Base-by-base conservation (phyloP, 78 protist genomes). In the Dictyostelium firmibasis region DNA sequence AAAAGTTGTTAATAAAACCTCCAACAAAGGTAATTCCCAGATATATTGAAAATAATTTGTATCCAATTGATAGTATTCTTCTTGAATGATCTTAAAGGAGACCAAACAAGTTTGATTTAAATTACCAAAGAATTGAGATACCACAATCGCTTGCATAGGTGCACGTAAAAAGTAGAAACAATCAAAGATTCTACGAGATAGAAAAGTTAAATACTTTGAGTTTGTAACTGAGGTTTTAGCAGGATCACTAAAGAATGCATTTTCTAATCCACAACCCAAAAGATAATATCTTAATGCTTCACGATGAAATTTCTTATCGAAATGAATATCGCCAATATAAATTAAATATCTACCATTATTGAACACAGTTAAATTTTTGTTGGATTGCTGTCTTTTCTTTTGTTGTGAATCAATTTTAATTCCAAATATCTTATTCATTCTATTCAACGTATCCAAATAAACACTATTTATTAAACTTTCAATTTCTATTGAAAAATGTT, bases 11-110 rank as follows among this genome's bases (percentile, higher is more conserved):
- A 87, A 20, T 41, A 87, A 70, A 20, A 76, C 38, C 29, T 87
- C 93, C 16, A 87, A 69, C 14, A 87, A 29, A 25, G 93, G 86
- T 14, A 79, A 18, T 16, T 87, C 93, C 93, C 93, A 87, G n/a
- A 87, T 79, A 43, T 62, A 87, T 87, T 87, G 93, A 43, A 57
- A 87, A 29, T 87, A 87, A 75, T 79, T 87, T 29, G 77, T 5
- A 43, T 87, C 93, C 1, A 87, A 69, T 29, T n/a, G 36, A 41
- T 72, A 44, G 47, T 57, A 87, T n/a, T 87, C 93, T 18, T 87
- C 93, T 87, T 87, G 93, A 60, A 87, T 87, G 38, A 87, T 87
- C 33, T 79, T 76, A 43, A 87, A 87, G 3, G 74, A 47, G 11
- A 77, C 72, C 7, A 62, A 64, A 41, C 62, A 87, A 29, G 77